Evolutionary conservation across 1,284 basidiomycete species (phyloP), one percentile per base, ranked within the genome.

Genomic region (Volvariella volvacea): DNA sequence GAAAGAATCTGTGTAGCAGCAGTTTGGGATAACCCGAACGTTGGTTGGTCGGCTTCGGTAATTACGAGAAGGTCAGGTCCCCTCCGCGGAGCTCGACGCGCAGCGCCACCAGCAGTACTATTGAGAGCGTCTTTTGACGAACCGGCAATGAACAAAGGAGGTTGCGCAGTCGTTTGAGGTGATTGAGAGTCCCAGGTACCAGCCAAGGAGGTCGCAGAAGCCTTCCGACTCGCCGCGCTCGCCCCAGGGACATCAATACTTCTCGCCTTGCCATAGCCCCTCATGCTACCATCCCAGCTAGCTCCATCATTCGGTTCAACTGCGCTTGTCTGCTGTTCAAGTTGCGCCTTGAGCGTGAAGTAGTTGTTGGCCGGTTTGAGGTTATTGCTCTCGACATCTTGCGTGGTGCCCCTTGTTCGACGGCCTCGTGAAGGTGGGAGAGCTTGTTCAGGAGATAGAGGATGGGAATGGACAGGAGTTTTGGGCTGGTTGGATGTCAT

Each of bases 391-490:
- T 15, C 14, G n/a, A 8, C n/a, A 15, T 36, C 19, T 6, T 15
- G 34, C 6, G n/a, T n/a, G 19, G 14, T 53, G 47, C 50, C 68
- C 61, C 53, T 69, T 60, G 49, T 70, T 37, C 62, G 59, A 57
- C 67, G 56, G 33, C 58, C 56, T 50, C 70, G 63, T 9, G 76
- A 12, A 12, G 25, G 65, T n/a, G 57, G 45, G 10, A 71, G 61
- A 3, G 55, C 54, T 34, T 80, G 74, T 30, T 82, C 78, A 7
- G 69, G 66, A 14, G 72, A 74, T 16, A 86, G 71, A 39, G 83
- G 83, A 54, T 86, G 83, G 0, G 74, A 75, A 48, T 85, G 73
- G 7, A 80, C 77, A 22, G 79, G 77, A 8, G 76, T 82, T 54
- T 64, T 67, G 21, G 50, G 41, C 36, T 68, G 62, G 28, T 53